A percentile compares a stretch with the other conserved stretches of the same genome.
phyloP scores from a whole-genome alignment of 345 rosid genomes.

The Lepidium aucheri region DNA sequence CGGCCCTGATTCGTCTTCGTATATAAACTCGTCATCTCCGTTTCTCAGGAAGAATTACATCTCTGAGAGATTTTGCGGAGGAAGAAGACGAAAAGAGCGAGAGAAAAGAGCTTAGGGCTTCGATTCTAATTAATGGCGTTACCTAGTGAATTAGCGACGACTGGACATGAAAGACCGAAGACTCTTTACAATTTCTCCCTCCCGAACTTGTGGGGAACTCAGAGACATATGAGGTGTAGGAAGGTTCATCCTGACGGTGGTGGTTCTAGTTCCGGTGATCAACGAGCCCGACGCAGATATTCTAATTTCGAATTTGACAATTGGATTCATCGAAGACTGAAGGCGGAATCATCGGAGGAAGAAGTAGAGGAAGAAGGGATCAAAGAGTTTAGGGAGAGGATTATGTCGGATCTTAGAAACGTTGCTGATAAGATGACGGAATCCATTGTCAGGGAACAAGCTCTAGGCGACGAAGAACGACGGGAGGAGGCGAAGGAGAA shows the following conservation, averaged over 20 bases:
- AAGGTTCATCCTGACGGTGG: slow-evolving; percentile 21
- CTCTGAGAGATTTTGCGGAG: neutral
- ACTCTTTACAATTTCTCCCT: slow-evolving; percentile 43
- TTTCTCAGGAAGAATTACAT: slow-evolving; percentile 13
- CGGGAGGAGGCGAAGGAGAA: neutral
- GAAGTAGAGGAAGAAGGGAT: slow-evolving; percentile 44
- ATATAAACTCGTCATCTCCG: neutral
- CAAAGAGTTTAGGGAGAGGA: slow-evolving; percentile 43
- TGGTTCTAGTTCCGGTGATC: neutral
- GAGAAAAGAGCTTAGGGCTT: neutral
- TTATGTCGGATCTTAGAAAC: slow-evolving; percentile 37
- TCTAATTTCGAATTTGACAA: slow-evolving; percentile 23
- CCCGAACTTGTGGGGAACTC: slow-evolving; percentile 49
- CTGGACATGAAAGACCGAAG: slow-evolving; percentile 41
- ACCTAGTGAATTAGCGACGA: slow-evolving; percentile 33
- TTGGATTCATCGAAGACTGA: slow-evolving; percentile 8
- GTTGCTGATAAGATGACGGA: slow-evolving; percentile 36
- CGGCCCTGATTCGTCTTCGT: neutral
- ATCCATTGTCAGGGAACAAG: slow-evolving; percentile 25
- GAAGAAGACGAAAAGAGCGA: neutral
- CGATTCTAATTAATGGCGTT: slow-evolving; percentile 24
- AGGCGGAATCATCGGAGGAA: slow-evolving; percentile 1
- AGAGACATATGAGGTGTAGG: slow-evolving; percentile 37
- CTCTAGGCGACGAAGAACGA: neutral
- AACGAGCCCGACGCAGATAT: slow-evolving; percentile 25